Conservation (phyloP, 345 rosid species). For the Corchorus capsularis region DNA sequence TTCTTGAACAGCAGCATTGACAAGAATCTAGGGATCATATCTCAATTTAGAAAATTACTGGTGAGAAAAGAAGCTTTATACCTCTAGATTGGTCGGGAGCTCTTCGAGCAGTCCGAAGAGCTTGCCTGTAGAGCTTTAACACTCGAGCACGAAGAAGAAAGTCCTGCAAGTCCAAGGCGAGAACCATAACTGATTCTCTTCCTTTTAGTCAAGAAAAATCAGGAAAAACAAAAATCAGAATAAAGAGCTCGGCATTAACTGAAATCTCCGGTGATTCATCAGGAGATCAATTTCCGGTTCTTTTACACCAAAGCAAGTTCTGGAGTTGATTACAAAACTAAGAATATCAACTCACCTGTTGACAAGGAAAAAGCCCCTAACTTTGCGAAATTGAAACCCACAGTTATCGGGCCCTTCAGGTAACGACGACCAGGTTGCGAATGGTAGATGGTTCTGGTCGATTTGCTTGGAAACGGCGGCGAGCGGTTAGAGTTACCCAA, state of each 20-base stretch:
- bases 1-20: not conserved
- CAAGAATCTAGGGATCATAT: not conserved
- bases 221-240: not conserved
- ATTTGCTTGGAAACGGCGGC: not conserved
- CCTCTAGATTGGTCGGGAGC: conserved; percentile 76
- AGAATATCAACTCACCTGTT: not conserved
- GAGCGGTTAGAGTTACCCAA: not conserved
- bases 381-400: not conserved
- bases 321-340: not conserved
- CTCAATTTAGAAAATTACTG: not conserved
- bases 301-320: not conserved
- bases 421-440: not conserved
- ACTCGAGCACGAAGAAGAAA: conserved; percentile 84
- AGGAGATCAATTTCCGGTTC: not conserved
- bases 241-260: not conserved
- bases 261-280: not conserved
- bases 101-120: conserved; percentile 64
- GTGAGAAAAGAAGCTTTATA: conserved; percentile 17
- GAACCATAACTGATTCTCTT: conserved; percentile 40
- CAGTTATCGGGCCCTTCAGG: not conserved
- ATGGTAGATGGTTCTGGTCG: not conserved
- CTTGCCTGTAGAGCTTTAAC: conserved; percentile 80
- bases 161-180: conserved; percentile 63
- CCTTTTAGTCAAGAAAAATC: not conserved
- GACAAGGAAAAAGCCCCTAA: not conserved